A percentile compares a stretch with the other conserved stretches of the same genome.
Evolutionary conservation across 768 basidiomycete species (phyloP).

Genomic region (Pleurotus cornucopiae): DNA sequence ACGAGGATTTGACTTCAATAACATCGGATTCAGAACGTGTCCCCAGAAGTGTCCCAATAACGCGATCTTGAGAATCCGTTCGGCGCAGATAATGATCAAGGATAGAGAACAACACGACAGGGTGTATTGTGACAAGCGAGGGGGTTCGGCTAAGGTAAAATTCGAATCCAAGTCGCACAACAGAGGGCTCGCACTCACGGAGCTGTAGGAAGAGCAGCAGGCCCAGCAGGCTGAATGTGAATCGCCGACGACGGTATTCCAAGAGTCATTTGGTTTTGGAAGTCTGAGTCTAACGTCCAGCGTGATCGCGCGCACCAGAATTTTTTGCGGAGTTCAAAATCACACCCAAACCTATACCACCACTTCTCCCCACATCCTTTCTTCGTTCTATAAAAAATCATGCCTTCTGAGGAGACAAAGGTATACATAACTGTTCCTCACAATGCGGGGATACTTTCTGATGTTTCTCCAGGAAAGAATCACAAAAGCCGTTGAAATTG

Average conservation of each 20-base stretch:
- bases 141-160: slow-evolving; percentile 55
- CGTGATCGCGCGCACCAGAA: not conserved
- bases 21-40: slow-evolving; percentile 65
- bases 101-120: slow-evolving; percentile 90
- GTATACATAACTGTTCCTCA: slow-evolving; percentile 32
- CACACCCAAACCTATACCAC: slow-evolving; percentile 17
- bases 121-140: slow-evolving; percentile 77
- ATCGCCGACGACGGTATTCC: slow-evolving; percentile 47
- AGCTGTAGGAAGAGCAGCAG: slow-evolving; percentile 26
- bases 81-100: slow-evolving; percentile 95
- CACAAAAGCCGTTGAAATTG: slow-evolving; percentile 73
- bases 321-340: slow-evolving; percentile 32
- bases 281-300: slow-evolving; percentile 1
- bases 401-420: slow-evolving; percentile 92
- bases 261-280: slow-evolving; percentile 38
- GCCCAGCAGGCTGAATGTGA: slow-evolving; percentile 35
- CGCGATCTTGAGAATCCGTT: slow-evolving; percentile 75
- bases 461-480: slow-evolving; percentile 64
- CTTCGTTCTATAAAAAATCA: slow-evolving; percentile 21
- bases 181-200: slow-evolving; percentile 27
- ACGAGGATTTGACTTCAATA: slow-evolving; percentile 73
- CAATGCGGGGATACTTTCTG: not conserved
- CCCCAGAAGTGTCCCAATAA: slow-evolving; percentile 94
- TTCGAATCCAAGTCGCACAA: slow-evolving; percentile 2
- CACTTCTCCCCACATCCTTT: slow-evolving; percentile 13